phyloP scores from a whole-genome alignment of 2,329 filamentous ascomycete species.

The Aspergillus bombycis region DNA sequence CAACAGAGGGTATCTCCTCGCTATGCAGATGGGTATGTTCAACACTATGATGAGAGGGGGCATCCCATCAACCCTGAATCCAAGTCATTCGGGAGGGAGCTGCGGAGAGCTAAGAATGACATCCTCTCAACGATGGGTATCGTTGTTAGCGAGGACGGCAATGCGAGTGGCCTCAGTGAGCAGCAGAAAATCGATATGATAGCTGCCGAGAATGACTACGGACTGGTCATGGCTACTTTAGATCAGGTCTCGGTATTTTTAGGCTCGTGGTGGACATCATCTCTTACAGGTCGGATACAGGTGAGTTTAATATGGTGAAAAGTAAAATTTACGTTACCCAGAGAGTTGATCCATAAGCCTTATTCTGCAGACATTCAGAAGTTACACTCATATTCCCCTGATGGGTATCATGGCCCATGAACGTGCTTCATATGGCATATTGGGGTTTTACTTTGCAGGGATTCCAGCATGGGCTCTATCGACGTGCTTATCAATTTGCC shows the following conservation, averaged over 20 bases:
- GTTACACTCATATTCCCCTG: constrained; percentile 41
- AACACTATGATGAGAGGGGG: constrained; percentile 52
- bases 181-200: constrained; percentile 43
- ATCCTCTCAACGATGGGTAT: constrained; percentile 54
- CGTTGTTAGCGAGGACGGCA: constrained; percentile 47
- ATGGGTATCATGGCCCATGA: constrained; percentile 42
- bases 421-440: constrained; percentile 34
- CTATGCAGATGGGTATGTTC: constrained; percentile 48
- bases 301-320: constrained; percentile 27
- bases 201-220: constrained; percentile 47
- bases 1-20: constrained; percentile 28
- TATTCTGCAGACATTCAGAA: constrained; percentile 39
- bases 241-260: constrained; percentile 46
- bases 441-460: constrained; percentile 46
- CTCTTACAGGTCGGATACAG: constrained; percentile 42
- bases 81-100: constrained; percentile 40
- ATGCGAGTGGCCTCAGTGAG: constrained; percentile 38
- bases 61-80: constrained; percentile 51
- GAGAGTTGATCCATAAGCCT: constrained; percentile 9
- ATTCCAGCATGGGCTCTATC: constrained; percentile 45
- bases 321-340: not conserved
- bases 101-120: constrained; percentile 54
- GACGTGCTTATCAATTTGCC: constrained; percentile 40
- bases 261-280: constrained; percentile 47
- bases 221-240: constrained; percentile 44